A percentile compares a stretch with the other conserved stretches of the same genome.
These are phyloP conservation scores for Fusarium torulosum DNA, from an alignment of 2,329 filamentous ascomycete species.

Conservation along the genomic window DNA sequence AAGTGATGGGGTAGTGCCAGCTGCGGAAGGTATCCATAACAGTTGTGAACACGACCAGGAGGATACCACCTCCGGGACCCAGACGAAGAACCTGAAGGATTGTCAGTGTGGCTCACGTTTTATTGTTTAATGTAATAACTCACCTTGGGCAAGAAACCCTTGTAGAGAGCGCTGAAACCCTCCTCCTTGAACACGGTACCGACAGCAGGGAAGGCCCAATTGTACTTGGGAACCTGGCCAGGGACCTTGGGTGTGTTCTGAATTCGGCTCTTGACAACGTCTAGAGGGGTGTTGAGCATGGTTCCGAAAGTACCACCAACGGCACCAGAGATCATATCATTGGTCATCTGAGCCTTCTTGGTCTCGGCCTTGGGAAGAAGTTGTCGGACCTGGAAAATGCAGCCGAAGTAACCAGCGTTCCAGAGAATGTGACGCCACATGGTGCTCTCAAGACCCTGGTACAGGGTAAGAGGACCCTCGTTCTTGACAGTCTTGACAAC, in stretches of 20 bases:
- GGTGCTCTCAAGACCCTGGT: constrained; percentile 96
- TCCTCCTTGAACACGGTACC: constrained; percentile 92
- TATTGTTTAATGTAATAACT: constrained; percentile 59
- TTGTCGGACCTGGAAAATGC: constrained; percentile 95
- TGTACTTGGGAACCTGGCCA: constrained; percentile 92
- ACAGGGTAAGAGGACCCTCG: constrained; percentile 89
- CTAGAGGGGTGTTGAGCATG: constrained; percentile 93
- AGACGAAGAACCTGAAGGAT: constrained; percentile 58
- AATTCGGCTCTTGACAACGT: constrained; percentile 98
- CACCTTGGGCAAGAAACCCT: constrained; percentile 98
- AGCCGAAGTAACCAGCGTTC: constrained; percentile 98
- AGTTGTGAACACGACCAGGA: constrained; percentile 87
- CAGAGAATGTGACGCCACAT: constrained; percentile 92
- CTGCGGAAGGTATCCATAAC: constrained; percentile 94
- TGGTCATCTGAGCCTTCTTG: constrained; percentile 84
- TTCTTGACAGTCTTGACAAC: constrained; percentile 83
- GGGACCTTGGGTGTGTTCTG: constrained; percentile 90
- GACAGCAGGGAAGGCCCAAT: constrained; percentile 95
- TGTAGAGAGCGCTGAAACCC: constrained; percentile 92
- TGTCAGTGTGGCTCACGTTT: constrained; percentile 4
- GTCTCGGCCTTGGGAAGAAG: constrained; percentile 84
- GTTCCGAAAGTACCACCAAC: constrained; percentile 91
- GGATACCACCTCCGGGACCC: constrained; percentile 72
- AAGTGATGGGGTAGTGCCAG: constrained; percentile 50
- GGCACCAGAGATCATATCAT: constrained; percentile 88